These are phyloP conservation scores for Grigorovia yakushimaensis DNA, from an alignment of 805 yeast genomes.

Conservation along the genomic window DNA sequence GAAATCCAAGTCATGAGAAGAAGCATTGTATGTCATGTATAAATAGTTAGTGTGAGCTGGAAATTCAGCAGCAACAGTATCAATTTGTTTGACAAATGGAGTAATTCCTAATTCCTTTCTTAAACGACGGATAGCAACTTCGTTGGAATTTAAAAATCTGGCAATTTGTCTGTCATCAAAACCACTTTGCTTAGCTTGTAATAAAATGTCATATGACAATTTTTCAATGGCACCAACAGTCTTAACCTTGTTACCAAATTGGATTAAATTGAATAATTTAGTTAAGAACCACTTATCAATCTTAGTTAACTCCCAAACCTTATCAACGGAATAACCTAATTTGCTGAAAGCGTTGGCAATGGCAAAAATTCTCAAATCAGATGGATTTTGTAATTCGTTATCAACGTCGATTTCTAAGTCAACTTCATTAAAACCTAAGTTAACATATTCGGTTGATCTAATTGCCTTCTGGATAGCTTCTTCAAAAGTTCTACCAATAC, in stretches of 20 bases:
- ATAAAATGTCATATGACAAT: conserved; percentile 52
- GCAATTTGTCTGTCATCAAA: conserved; percentile 97
- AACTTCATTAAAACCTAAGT: conserved; percentile 85
- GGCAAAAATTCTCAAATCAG: conserved; percentile 95
- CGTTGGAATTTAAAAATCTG: conserved; percentile 76
- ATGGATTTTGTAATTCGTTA: conserved; percentile 86
- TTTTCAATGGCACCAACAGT: conserved; percentile 44
- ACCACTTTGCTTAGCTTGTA: conserved; percentile 91
- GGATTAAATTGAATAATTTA: conserved; percentile 68
- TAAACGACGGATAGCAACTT: conserved; percentile 81
- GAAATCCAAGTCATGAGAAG: conserved; percentile 74
- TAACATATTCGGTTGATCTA: conserved; percentile 83
- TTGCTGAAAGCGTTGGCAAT: conserved; percentile 86
- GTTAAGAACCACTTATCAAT: conserved; percentile 95
- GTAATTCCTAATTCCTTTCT: conserved; percentile 79
- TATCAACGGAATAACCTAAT: conserved; percentile 77
- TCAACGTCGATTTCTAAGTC: conserved; percentile 89
- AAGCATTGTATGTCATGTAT: conserved; percentile 91
- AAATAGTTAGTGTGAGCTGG: conserved; percentile 93
- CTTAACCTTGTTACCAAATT: conserved; percentile 54
- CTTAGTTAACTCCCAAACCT: conserved; percentile 81
- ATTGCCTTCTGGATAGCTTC: conserved; percentile 97
- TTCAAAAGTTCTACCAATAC: conserved; percentile 94
- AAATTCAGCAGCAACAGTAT: conserved; percentile 98
- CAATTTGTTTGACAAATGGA: conserved; percentile 94